Evolutionary conservation across 169 alveolate genomes (phyloP).

Genomic region (Plasmodium cynomolgi): DNA sequence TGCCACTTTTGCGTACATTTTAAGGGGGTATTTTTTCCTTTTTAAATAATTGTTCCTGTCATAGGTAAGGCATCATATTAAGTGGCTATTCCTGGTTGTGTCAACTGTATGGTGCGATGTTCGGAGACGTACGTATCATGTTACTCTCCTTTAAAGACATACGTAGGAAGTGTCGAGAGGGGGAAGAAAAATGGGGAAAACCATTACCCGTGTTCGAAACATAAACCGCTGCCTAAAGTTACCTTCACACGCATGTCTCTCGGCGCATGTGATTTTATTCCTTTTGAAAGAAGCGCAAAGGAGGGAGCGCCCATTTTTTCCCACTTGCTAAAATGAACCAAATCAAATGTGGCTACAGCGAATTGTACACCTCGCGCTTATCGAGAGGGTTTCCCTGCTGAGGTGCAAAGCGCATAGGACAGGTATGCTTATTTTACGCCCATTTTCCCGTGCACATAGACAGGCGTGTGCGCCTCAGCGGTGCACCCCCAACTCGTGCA

Average conservation of each 20-base stretch:
- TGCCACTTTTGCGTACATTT: neutral
- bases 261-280: neutral
- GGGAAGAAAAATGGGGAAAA: neutral
- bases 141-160: neutral
- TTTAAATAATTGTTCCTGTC: neutral
- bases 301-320: neutral
- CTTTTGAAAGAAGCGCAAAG: neutral
- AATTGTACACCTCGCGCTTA: too few species aligned
- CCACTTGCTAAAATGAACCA: neutral
- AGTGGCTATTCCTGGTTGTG: neutral
- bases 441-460: neutral
- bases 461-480: neutral
- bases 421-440: neutral
- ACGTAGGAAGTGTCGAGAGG: neutral
- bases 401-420: neutral
- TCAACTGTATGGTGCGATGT: neutral
- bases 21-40: neutral
- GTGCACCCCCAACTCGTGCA: neutral
- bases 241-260: neutral
- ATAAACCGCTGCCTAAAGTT: neutral
- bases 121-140: neutral
- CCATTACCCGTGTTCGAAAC: neutral
- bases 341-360: too few species aligned
- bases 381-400: neutral
- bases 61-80: neutral